A percentile compares a stretch with the other conserved stretches of the same genome.
phyloP scores from a whole-genome alignment of 768 basidiomycete genomes.

The Trametes gibbosa region DNA sequence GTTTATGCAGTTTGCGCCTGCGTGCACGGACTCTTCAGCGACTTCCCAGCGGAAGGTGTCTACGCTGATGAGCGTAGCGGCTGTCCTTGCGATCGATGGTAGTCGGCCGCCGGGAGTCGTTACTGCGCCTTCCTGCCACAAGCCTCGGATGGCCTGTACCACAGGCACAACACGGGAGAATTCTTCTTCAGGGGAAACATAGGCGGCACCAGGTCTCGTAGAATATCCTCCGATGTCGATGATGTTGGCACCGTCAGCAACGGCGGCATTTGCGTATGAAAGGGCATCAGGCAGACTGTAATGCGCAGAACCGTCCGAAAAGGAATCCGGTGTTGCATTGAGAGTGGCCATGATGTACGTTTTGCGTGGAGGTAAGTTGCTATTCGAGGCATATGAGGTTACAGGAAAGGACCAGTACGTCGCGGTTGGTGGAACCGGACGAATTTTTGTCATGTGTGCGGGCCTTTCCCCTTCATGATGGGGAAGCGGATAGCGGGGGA shows the following conservation, averaged over 20 bases:
- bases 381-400: constrained; percentile 14
- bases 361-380: constrained; percentile 25
- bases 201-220: constrained; percentile 77
- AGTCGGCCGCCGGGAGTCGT: background rate
- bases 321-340: constrained; percentile 93
- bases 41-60: constrained; percentile 90
- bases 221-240: constrained; percentile 95
- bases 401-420: constrained; percentile 49
- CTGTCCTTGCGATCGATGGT: background rate
- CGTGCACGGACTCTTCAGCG: constrained; percentile 66
- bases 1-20: constrained; percentile 92
- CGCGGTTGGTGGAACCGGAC: constrained; percentile 44
- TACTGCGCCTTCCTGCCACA: constrained; percentile 11
- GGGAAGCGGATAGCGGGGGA: constrained; percentile 52
- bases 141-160: constrained; percentile 53
- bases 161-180: constrained; percentile 67
- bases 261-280: constrained; percentile 46
- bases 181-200: constrained; percentile 70
- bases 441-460: constrained; percentile 7
- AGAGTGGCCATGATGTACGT: constrained; percentile 89
- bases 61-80: constrained; percentile 62
- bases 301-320: constrained; percentile 80
- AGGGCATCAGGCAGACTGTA: constrained; percentile 53
- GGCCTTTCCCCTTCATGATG: constrained; percentile 15
- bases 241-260: constrained; percentile 63